Evolutionary conservation across 306 rosid species (phyloP).

Genomic region (Dalbergia oliveri): DNA sequence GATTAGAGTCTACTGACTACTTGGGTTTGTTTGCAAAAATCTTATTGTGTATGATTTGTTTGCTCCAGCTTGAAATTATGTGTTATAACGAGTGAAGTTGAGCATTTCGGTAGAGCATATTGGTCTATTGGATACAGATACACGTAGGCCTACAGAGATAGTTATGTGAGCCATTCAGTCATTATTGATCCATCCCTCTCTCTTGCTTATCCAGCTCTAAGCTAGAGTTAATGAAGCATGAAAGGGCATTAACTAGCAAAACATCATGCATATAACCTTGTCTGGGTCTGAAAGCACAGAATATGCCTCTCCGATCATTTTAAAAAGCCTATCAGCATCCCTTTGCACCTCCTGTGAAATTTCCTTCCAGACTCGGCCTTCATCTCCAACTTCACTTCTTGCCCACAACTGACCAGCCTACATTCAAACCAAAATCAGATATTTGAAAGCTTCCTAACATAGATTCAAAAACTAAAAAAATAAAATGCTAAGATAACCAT

Average conservation of each 20-base stretch:
- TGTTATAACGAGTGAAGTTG: constrained; percentile 7
- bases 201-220: neutral
- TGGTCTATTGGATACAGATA: neutral
- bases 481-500: constrained; percentile 5
- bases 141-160: neutral
- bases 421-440: constrained; percentile 40
- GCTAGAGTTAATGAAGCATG: constrained; percentile 20
- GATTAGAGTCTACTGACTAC: constrained; percentile 14
- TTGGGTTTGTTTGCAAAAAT: constrained; percentile 31
- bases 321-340: constrained; percentile 94
- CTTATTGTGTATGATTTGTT: constrained; percentile 20
- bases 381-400: constrained; percentile 86
- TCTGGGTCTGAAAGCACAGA: constrained; percentile 85
- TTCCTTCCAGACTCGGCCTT: constrained; percentile 85
- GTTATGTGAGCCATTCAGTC: constrained; percentile 1
- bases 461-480: constrained; percentile 20
- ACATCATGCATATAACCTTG: constrained; percentile 58
- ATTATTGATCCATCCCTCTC: constrained; percentile 19
- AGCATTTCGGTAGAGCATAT: constrained; percentile 13
- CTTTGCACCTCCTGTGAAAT: constrained; percentile 79
- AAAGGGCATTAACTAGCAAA: constrained; percentile 37
- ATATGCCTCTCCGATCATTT: constrained; percentile 97
- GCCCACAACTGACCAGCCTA: constrained; percentile 93
- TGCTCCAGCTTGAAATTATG: constrained; percentile 27
- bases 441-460: constrained; percentile 7